Percentiles rank a stretch among this genome's conserved stretches.
Conservation (phyloP, 805 yeast species). For the Nakazawaea ambrosiae region DNA sequence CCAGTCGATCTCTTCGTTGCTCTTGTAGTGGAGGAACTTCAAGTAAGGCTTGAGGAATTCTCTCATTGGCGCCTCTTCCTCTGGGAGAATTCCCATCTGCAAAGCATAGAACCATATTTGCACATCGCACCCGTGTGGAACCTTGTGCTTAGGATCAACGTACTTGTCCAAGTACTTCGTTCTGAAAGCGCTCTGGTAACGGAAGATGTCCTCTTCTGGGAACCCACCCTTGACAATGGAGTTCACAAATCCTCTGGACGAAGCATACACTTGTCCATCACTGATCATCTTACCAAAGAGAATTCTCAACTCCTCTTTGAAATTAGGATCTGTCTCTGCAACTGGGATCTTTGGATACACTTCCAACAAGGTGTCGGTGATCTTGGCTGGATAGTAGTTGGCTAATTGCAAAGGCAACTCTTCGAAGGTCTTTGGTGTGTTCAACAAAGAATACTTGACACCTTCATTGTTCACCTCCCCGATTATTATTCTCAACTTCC, state of each 20-base stretch:
- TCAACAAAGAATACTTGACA: constrained; percentile 22
- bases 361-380: constrained; percentile 17
- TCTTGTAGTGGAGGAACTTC: constrained; percentile 5
- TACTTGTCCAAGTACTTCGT: constrained; percentile 19
- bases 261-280: constrained; percentile 32
- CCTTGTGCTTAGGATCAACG: constrained; percentile 16
- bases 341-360: constrained; percentile 14
- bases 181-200: constrained; percentile 26
- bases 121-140: constrained; percentile 30
- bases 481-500: constrained; percentile 19
- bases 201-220: constrained; percentile 21
- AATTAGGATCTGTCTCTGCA: constrained; percentile 14
- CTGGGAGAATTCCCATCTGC: constrained; percentile 20
- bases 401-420: constrained; percentile 26
- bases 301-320: constrained; percentile 18
- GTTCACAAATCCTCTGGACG: constrained; percentile 29
- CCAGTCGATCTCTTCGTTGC: constrained; percentile 6
- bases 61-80: constrained; percentile 16
- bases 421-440: constrained; percentile 23
- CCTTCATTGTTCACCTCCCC: constrained; percentile 31
- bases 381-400: constrained; percentile 29
- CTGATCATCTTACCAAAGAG: constrained; percentile 28
- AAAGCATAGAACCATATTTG: constrained; percentile 28
- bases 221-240: constrained; percentile 22
- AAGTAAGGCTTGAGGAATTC: constrained; percentile 6